Evolutionary conservation across 176 grass and related monocot species (phyloP).

Genomic region (Olyra latifolia): DNA sequence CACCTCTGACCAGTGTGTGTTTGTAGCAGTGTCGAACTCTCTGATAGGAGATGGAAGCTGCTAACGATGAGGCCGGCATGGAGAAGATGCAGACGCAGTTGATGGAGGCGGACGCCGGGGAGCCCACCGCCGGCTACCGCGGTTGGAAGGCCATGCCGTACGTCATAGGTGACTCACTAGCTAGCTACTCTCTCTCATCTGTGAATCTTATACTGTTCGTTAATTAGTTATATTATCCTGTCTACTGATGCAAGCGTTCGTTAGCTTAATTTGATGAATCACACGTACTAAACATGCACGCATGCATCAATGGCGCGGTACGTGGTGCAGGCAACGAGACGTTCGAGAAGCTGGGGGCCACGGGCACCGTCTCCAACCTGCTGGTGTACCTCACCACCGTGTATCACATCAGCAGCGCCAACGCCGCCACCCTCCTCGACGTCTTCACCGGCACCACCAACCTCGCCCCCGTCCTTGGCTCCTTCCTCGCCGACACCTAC

Average conservation of each 20-base stretch:
- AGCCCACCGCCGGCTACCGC: slow-evolving; percentile 13
- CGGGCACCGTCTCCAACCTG: slow-evolving; percentile 55
- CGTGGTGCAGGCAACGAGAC: slow-evolving; percentile 82
- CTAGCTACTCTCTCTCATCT: no score
- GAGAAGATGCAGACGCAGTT: not conserved
- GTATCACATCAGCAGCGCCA: slow-evolving; percentile 48
- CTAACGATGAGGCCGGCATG: not conserved
- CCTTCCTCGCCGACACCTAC: slow-evolving; percentile 68
- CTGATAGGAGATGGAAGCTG: no score
- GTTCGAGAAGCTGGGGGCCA: slow-evolving; percentile 77
- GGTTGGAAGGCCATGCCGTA: slow-evolving; percentile 89
- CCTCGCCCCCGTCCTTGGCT: slow-evolving; percentile 46
- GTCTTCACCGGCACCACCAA: slow-evolving; percentile 53
- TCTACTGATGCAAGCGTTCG: no score
- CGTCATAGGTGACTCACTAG: slow-evolving; percentile 50
- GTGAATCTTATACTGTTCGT: no score
- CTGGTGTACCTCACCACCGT: slow-evolving; percentile 68
- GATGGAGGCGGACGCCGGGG: not conserved
- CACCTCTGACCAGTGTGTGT: no score
- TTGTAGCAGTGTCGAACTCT: no score
- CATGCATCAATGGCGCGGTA: no score
- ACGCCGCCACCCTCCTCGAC: slow-evolving; percentile 41
- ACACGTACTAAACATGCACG: no score
- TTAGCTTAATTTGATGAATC: not conserved
- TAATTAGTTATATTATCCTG: no score